These are phyloP conservation scores for Ceratobasidium papillatum DNA, from an alignment of 1,284 basidiomycete species.

Conservation along the genomic window DNA sequence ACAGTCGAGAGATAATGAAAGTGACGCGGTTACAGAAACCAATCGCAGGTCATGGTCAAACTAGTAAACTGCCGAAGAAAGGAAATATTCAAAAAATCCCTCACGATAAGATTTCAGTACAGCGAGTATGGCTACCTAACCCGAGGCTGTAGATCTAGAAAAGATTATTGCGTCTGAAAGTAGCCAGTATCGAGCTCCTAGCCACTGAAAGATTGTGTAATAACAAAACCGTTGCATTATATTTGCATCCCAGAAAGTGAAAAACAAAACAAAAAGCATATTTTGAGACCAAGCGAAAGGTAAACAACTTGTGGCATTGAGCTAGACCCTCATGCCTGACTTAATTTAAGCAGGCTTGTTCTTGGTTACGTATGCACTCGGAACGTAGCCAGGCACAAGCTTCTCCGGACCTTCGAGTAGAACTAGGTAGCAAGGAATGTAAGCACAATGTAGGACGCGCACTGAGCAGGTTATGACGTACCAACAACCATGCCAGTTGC, in stretches of 20 bases:
- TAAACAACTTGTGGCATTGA: background rate
- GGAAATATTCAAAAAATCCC: too few relatives aligned
- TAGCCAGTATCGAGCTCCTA: too few relatives aligned
- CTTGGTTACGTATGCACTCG: conserved; percentile 1
- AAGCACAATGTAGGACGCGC: background rate
- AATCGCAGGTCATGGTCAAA: too few relatives aligned
- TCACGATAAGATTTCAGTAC: too few relatives aligned
- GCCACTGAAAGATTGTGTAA: background rate
- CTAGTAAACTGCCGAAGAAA: too few relatives aligned
- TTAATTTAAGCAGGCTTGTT: conserved; percentile 11
- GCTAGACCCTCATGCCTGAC: background rate
- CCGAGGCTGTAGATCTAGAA: too few relatives aligned
- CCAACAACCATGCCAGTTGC: conserved; percentile 30
- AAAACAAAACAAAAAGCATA: background rate
- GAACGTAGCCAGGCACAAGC: conserved; percentile 17
- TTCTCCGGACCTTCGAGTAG: conserved; percentile 12
- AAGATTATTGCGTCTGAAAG: too few relatives aligned
- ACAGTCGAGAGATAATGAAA: too few relatives aligned
- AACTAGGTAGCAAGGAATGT: background rate
- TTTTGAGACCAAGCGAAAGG: background rate
- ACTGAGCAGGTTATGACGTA: background rate
- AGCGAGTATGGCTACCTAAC: too few relatives aligned
- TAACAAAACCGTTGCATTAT: background rate
- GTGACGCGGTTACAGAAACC: too few relatives aligned
- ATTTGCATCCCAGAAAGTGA: background rate